These are phyloP conservation scores for Exophiala sp. DNA, from an alignment of 2,329 filamentous ascomycete genomes.

Conservation along the genomic window DNA sequence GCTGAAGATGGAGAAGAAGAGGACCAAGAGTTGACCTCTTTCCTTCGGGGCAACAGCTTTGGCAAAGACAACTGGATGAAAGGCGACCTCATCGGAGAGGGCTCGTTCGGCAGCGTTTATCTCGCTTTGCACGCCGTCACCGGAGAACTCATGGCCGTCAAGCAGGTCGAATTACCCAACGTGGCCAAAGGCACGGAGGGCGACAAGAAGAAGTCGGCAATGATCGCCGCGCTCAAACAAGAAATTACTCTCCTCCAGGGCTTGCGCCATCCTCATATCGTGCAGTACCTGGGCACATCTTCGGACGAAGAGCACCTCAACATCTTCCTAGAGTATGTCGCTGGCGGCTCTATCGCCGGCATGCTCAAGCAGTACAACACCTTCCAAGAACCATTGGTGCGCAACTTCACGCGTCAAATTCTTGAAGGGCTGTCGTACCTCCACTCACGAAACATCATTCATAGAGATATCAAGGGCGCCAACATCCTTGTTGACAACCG, in stretches of 20 bases:
- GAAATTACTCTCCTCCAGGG: conserved; percentile 93
- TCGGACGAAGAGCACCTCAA: conserved; percentile 89
- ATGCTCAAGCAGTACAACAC: conserved; percentile 99
- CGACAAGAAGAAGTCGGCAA: conserved; percentile 90
- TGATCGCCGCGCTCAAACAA: conserved; percentile 95
- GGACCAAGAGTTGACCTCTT: conserved; percentile 84
- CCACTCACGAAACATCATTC: conserved; percentile 92
- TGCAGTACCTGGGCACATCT: conserved; percentile 94
- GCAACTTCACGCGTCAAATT: conserved; percentile 96
- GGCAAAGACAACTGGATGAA: conserved; percentile 99
- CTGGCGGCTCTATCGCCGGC: conserved; percentile 92
- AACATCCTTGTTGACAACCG: conserved; percentile 99
- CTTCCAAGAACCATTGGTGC: conserved; percentile 85
- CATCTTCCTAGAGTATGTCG: conserved; percentile 99
- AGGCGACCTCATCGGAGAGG: conserved; percentile 92
- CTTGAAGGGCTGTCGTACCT: conserved; percentile 88
- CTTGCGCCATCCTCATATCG: conserved; percentile 92
- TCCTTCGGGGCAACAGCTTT: conserved; percentile 89
- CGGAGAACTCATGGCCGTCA: conserved; percentile 94
- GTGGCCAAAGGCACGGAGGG: conserved; percentile 72
- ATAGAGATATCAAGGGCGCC: conserved; percentile 97
- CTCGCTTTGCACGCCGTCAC: conserved; percentile 93
- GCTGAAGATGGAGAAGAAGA: conserved; percentile 88
- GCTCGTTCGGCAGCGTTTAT: conserved; percentile 94
- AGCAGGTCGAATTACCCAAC: conserved; percentile 91